These are phyloP conservation scores for Hemileia vastatrix DNA, from an alignment of 1,284 basidiomycete species.

Conservation along the genomic window DNA sequence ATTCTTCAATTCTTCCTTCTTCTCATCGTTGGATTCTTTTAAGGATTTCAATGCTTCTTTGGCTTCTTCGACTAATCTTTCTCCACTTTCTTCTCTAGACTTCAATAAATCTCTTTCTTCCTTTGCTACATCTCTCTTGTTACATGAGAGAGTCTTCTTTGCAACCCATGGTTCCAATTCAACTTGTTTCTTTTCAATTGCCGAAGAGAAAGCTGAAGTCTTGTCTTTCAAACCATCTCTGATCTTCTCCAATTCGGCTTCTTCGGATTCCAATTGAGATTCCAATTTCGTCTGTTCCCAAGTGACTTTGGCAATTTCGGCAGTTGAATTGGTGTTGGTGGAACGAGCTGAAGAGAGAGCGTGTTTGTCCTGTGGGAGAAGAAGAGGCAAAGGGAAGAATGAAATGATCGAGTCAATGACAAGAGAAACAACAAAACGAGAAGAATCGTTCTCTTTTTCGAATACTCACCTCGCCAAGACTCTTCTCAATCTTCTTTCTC, in stretches of 20 bases:
- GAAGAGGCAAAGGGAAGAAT: background rate
- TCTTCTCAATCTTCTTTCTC: conserved; percentile 39
- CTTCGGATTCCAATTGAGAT: conserved; percentile 35
- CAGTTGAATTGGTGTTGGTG: conserved; percentile 32
- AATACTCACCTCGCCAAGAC: conserved; percentile 27
- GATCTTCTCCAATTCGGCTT: conserved; percentile 37
- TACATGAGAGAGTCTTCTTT: conserved; percentile 36
- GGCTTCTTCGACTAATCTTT: conserved; percentile 33
- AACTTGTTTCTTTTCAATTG: conserved; percentile 40
- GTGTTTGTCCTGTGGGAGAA: conserved; percentile 28
- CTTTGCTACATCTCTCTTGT: conserved; percentile 33
- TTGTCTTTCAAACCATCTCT: conserved; percentile 41
- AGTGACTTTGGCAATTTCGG: conserved; percentile 32
- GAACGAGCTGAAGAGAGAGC: conserved; percentile 31
- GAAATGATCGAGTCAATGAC: background rate
- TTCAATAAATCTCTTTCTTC: conserved; percentile 38
- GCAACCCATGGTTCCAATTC: conserved; percentile 42
- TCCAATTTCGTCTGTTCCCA: conserved; percentile 36
- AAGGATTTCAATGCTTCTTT: conserved; percentile 29
- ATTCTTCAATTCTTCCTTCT: conserved; percentile 32
- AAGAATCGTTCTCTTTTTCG: no score
- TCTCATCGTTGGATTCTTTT: conserved; percentile 29
- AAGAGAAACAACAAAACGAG: no score
- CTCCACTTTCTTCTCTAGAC: conserved; percentile 31
- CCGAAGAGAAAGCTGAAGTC: conserved; percentile 37